phyloP scores from a whole-genome alignment of 2,329 filamentous ascomycete species.

The Basipetospora chlamydospora region DNA sequence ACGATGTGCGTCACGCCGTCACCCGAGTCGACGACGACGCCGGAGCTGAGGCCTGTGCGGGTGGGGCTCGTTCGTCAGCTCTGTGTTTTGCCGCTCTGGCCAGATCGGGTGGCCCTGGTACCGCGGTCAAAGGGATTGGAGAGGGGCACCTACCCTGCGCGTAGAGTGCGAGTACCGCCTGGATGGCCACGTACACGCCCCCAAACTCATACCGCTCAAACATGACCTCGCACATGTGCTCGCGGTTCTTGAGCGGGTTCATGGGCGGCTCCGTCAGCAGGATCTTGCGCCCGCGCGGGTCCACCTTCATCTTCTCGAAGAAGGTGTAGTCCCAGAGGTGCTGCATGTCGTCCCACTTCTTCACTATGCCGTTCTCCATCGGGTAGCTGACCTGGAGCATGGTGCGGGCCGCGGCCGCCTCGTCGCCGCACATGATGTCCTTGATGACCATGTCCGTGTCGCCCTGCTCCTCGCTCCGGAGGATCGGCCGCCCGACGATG shows the following conservation, averaged over 20 bases:
- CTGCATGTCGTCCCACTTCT: slow-evolving; percentile 99
- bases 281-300: slow-evolving; percentile 87
- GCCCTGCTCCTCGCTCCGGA: slow-evolving; percentile 80
- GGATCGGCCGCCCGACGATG: slow-evolving; percentile 93
- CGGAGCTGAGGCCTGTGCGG: slow-evolving; percentile 58
- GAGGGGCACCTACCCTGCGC: slow-evolving; percentile 57
- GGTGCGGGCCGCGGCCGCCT: slow-evolving; percentile 85
- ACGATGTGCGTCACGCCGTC: slow-evolving; percentile 98
- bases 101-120: no score
- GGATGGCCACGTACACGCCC: slow-evolving; percentile 94
- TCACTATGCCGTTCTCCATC: slow-evolving; percentile 99
- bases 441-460: slow-evolving; percentile 56
- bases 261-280: slow-evolving; percentile 93
- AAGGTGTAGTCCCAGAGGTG: slow-evolving; percentile 99
- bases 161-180: slow-evolving; percentile 90
- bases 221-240: slow-evolving; percentile 99
- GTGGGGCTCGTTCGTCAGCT: no score
- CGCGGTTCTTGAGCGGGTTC: slow-evolving; percentile 92
- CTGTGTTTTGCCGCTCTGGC: no score
- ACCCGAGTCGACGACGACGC: slow-evolving; percentile 97
- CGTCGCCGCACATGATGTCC: slow-evolving; percentile 99
- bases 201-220: slow-evolving; percentile 94
- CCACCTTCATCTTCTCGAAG: slow-evolving; percentile 88
- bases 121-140: not conserved
- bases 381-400: slow-evolving; percentile 99